phyloP scores from a whole-genome alignment of 805 yeast genomes.

The Tetrapisispora phaffii region DNA sequence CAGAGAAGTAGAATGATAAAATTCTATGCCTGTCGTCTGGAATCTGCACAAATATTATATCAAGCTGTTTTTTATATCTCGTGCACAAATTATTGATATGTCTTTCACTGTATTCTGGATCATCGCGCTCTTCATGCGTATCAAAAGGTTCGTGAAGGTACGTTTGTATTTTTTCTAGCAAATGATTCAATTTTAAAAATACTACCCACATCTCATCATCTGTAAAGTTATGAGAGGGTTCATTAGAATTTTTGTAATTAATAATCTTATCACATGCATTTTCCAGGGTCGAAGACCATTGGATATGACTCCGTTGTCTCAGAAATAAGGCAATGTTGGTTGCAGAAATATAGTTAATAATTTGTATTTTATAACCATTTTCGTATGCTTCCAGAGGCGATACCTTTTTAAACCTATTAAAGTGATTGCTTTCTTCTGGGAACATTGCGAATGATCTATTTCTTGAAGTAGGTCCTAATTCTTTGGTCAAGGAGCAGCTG shows the following conservation, averaged over 20 bases:
- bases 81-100: conserved; percentile 12
- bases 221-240: conserved; percentile 10
- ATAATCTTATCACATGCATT: conserved; percentile 12
- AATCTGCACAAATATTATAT: conserved; percentile 33
- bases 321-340: conserved; percentile 57
- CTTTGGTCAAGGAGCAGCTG: conserved; percentile 61
- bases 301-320: conserved; percentile 50
- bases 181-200: conserved; percentile 48
- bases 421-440: conserved; percentile 13
- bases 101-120: conserved; percentile 10
- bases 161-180: conserved; percentile 52
- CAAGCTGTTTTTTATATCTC: conserved; percentile 43
- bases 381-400: conserved; percentile 16
- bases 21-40: conserved; percentile 32
- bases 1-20: conserved; percentile 47
- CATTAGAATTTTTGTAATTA: not conserved
- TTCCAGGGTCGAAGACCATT: conserved; percentile 39
- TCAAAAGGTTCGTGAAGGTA: conserved; percentile 34
- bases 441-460: conserved; percentile 32
- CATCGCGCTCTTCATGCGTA: conserved; percentile 8
- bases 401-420: conserved; percentile 11
- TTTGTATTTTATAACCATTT: conserved; percentile 19
- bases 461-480: conserved; percentile 57
- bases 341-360: conserved; percentile 51
- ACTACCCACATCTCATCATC: conserved; percentile 42